phyloP scores from a whole-genome alignment of 495 filamentous ascomycete species.

The Trichoderma parareesei region DNA sequence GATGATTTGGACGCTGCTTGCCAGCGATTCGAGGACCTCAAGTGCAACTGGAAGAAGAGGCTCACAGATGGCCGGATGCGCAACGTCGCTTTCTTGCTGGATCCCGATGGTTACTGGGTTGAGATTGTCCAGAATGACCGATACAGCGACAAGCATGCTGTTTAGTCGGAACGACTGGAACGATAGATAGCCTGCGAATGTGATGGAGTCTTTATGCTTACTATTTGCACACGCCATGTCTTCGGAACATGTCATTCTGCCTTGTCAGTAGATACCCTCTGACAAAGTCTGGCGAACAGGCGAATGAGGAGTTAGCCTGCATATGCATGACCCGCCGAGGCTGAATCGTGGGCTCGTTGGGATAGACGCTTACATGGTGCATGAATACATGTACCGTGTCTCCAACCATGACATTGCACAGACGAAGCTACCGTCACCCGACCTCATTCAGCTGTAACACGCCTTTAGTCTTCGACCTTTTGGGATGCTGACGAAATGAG shows the following conservation, averaged over 20 bases:
- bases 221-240: too few relatives aligned
- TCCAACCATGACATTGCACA: too few relatives aligned
- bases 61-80: slow-evolving; percentile 88
- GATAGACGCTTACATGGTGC: not conserved
- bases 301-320: not conserved
- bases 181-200: too few relatives aligned
- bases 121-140: slow-evolving; percentile 76
- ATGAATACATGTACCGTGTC: too few relatives aligned
- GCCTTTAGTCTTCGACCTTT: not conserved
- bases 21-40: slow-evolving; percentile 68
- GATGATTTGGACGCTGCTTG: slow-evolving; percentile 85
- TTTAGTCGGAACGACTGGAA: not conserved
- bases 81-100: slow-evolving; percentile 87
- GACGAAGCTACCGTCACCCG: too few relatives aligned
- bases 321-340: not conserved
- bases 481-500: slow-evolving; percentile 17
- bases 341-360: not conserved
- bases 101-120: slow-evolving; percentile 90
- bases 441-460: too few relatives aligned
- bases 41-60: slow-evolving; percentile 88
- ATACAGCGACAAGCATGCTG: slow-evolving; percentile 34
- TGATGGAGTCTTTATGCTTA: too few relatives aligned
- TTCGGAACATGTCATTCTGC: too few relatives aligned
- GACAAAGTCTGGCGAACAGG: too few relatives aligned
- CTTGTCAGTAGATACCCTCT: too few relatives aligned